Conservation (phyloP, 176 grass and related monocot species). For the Zea luxurians region DNA sequence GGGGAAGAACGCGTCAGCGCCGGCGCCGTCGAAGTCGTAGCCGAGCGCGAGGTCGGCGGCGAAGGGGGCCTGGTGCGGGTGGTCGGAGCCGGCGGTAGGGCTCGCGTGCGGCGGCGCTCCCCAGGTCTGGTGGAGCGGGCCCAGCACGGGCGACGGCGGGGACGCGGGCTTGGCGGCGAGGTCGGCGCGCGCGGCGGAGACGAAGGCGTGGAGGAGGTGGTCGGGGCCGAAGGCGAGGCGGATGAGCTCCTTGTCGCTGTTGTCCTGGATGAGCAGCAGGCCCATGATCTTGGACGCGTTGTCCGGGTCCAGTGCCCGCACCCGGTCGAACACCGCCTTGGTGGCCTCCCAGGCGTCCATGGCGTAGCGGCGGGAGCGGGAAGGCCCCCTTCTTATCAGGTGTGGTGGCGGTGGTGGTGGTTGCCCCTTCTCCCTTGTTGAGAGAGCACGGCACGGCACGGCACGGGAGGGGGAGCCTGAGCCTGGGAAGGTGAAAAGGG, state of each 20-base stretch:
- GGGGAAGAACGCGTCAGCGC: background rate
- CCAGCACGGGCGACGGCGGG: background rate
- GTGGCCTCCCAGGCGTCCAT: slow-evolving; percentile 78
- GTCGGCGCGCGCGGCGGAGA: background rate
- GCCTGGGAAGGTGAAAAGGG: background rate
- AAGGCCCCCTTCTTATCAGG: too few species aligned
- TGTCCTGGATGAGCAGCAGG: slow-evolving; percentile 59
- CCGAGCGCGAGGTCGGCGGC: background rate
- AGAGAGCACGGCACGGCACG: background rate
- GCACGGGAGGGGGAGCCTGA: background rate
- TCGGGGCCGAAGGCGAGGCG: slow-evolving; percentile 77
- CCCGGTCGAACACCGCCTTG: slow-evolving; percentile 63
- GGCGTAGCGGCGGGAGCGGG: background rate
- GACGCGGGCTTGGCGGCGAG: background rate
- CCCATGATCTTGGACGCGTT: slow-evolving; percentile 74
- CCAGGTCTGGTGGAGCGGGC: background rate
- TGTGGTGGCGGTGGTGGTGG: too few species aligned
- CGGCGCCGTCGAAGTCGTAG: background rate
- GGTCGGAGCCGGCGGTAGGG: background rate
- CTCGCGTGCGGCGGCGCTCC: background rate
- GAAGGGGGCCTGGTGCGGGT: background rate
- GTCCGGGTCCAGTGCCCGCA: slow-evolving; percentile 62
- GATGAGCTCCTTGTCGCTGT: slow-evolving; percentile 72
- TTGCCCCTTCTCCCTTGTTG: background rate
- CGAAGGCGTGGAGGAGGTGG: slow-evolving; percentile 3